Evolutionary conservation across 140 eudicot species (phyloP), one percentile per base, ranked within the genome.

Genomic region (Cichorium intybus): DNA sequence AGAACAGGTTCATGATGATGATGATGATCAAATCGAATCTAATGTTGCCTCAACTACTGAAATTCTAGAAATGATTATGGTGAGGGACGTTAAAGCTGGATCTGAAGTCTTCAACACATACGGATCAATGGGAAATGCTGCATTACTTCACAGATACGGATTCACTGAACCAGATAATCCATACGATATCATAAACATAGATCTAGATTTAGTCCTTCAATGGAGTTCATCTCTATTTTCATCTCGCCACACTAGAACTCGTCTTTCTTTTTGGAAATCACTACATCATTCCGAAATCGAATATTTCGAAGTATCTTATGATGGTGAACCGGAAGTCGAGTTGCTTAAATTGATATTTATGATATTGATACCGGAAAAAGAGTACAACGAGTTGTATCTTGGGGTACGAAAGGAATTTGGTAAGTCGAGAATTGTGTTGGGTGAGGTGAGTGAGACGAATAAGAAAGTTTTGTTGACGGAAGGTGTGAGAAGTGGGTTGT

Each of bases 141-240:
- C 97, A 18, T 83, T 93, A 79, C 90, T 93, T 61, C 99, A 93
- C 74, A 81, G 99, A 76, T 93, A 93, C 45, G 99, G 99, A 54
- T 93, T 93, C 58, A 82, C 97, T 10, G 97, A 93, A 68, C 77
- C 71, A 3, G 88, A 88, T 62, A 93, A 93, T 72, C 86, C 84
- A 8, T 93, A 79, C 57, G 87, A 93, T 74, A 85, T 93, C 17
- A 80, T 93, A 22, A 93, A 93, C 56, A 75, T 93, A 58, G 99
- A 93, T 62, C 71, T 88, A 14, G 97, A 93, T 23, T 67, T 84
- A 10, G 94, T 93, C 23, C 62, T 68, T 39, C 81, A 77, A 60
- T 93, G 99, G 99, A 83, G 94, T 74, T 81, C 75, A 20, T 84
- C 97, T 33, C 3, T 74, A 62, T 88, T 75, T 78, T 77, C 99